Evolutionary conservation across 768 basidiomycete genomes (phyloP), one percentile per base, ranked within the genome.

Genomic region (Boletus subparvulus): DNA sequence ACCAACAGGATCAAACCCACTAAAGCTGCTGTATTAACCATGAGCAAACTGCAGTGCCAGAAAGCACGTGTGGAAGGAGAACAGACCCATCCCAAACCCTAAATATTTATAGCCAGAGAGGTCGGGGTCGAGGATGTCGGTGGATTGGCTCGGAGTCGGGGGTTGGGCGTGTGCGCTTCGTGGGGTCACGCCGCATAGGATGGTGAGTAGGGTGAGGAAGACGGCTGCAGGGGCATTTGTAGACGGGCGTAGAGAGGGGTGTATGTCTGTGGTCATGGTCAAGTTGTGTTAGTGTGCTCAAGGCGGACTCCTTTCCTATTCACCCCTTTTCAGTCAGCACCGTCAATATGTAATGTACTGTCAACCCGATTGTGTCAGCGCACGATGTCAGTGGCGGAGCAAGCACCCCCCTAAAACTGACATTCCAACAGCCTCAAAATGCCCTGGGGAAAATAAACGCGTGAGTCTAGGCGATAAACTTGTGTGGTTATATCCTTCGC

Each of bases 161-260:
- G 33, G 3, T 6, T 59, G 56, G 16, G 58, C 56, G 35, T 41
- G 37, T 39, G 24, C 56, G 12, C 33, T 36, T 19, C 2, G 32
- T 26, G 50, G 39, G 45, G 13, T 41, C 21, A 40, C 6, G n/a
- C 30, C 11, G 48, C 40, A 11, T 32, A 60, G 21, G 21, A 47
- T 3, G 40, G 41, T 9, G 46, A 57, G 26, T 3, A 36, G 13
- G 53, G 10, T 11, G 10, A 47, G 6, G 10, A 43, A 16, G 33
- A 28, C 10, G 19, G 36, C 10, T 12, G n/a, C 14, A n/a, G 24
- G 36, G 19, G 6, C 16, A 1, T n/a, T 39, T 17, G 28, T 16
- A 13, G 19, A n/a, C 17, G 49, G 28, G 30, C 9, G 30, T 12
- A 16, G 51, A 24, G 35, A 30, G 13, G 5, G 26, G n/a, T 7